Base-by-base conservation (phyloP, 768 basidiomycete genomes). In the Hypholoma sublateritium region DNA sequence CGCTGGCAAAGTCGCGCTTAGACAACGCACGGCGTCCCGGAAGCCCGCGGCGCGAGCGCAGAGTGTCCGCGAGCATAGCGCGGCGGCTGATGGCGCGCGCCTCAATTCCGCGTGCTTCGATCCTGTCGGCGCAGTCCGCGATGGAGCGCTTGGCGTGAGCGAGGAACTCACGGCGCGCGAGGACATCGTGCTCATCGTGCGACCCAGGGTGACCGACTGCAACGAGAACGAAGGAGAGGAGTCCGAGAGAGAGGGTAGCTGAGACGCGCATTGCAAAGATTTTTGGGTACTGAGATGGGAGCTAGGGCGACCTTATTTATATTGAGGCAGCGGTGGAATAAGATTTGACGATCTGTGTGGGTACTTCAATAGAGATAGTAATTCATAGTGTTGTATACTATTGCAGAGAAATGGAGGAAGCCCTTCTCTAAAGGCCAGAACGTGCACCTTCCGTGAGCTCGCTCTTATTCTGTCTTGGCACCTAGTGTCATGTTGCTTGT, bases 1-100 rank as follows among this genome's bases (percentile, higher is more conserved):
- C 51, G 4, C 21, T 58, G 2, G 16, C 36, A 22, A 53, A 53
- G 36, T 49, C 41, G 45, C 57, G 44, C 43, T 48, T 53, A 14
- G 9, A 32, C 16, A 48, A 6, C 5, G 8, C 14, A 12, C 16
- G 16, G 37, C 22, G 19, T 1, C 3, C 17, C 5, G 16, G 21
- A 6, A 55, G 32, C 12, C 54, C 44, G 16, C n/a, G 43, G 4
- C 14, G n/a, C n/a, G 21, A 21, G 12, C 45, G 53, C 7, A 47
- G 46, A 14, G 21, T 41, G 11, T 36, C 35, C 1, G 54, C 43
- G 2, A 46, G 21, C 2, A 24, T n/a, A 0, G n/a, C 9, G 19
- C 57, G 57, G n/a, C 57, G 43, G 22, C 34, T 35, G 6, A 53
- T 49, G 4, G 35, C 32, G 34, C 21, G 19, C 14, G 32, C 41